Evolutionary conservation across 176 grass and related monocot species (phyloP), one percentile per base, ranked within the genome.

Genomic region (Eremochloa ophiuroides): DNA sequence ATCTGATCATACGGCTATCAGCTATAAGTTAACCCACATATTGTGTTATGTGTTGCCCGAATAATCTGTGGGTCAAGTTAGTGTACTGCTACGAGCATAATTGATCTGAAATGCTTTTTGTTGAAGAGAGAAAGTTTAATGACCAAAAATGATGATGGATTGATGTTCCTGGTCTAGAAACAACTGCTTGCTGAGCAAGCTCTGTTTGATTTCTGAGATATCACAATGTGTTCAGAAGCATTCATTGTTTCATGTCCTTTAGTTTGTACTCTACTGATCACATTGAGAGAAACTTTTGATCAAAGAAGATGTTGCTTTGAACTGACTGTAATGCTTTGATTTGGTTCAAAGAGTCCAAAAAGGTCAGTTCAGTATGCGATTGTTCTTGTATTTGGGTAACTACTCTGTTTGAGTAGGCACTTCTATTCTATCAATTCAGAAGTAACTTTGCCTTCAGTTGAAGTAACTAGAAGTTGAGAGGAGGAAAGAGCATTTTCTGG

Each of bases 41-140:
- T 37, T 64, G 10, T 64, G 27, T 55, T 53, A 10, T 18, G 4
- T 85, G 55, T 64, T 71, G 41, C 63, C 66, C 66, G 43, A 88
- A 83, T 83, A 88, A 88, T 59, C 33, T 58, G 43, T 74, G 60
- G 69, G 27, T 66, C 5, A 41, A 56, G 64, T 34, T 73, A 44
- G 76, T 66, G 58, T 66, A 79, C 68, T 51, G 27, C 38, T 66
- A 44, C 27, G 44, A 74, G 25, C 30, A 47, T 26, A 73, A 69
- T 84, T 84, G 38, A 44, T 68, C 17, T 55, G 1, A 60, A 74
- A 80, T 69, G 64, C 7, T 66, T 65, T 64, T 25, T 66, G 11
- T 73, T 80, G 17, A 53, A 39, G 28, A 73, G 30, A 86, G 25
- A 62, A 60, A 80, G 34, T 55, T 73, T 74, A 40, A 42, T 46